phyloP scores from a whole-genome alignment of 1,284 basidiomycete genomes.

The Leccinum cinnamomeum region DNA sequence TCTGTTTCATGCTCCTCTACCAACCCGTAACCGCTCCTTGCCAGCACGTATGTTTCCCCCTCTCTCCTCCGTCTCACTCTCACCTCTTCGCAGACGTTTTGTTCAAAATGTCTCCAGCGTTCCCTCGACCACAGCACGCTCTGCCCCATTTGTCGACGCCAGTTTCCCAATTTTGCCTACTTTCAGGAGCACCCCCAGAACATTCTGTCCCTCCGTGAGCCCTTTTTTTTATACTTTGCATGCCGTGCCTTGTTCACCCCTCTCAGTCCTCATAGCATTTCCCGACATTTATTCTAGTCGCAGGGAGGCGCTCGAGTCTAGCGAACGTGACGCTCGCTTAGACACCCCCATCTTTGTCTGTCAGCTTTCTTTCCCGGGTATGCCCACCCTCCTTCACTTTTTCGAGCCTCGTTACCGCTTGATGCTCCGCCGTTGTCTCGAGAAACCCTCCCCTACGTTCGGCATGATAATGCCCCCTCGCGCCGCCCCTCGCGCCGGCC shows the following conservation, averaged over 20 bases:
- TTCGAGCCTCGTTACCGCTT: slow-evolving; percentile 91
- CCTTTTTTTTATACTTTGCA: neutral
- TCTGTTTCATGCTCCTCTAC: slow-evolving; percentile 83
- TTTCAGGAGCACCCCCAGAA: slow-evolving; percentile 80
- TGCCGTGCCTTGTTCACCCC: slow-evolving; percentile 12
- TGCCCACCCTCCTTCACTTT: slow-evolving; percentile 88
- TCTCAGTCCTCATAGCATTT: slow-evolving; percentile 62
- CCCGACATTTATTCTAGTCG: slow-evolving; percentile 57
- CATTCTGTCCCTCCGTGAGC: slow-evolving; percentile 69
- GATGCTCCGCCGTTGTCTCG: slow-evolving; percentile 91
- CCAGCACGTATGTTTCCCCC: slow-evolving; percentile 71
- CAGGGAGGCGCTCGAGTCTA: slow-evolving; percentile 60
- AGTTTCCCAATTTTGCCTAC: slow-evolving; percentile 74
- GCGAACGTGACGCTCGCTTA: slow-evolving; percentile 75
- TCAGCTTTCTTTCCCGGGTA: slow-evolving; percentile 86
- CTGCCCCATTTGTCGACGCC: slow-evolving; percentile 86
- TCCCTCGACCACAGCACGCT: slow-evolving; percentile 81
- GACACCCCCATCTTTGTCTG: slow-evolving; percentile 92
- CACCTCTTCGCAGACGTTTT: slow-evolving; percentile 71
- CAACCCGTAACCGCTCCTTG: slow-evolving; percentile 91
- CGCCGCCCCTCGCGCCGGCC: slow-evolving; percentile 33
- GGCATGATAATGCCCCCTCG: slow-evolving; percentile 83
- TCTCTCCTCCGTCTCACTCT: slow-evolving; percentile 13
- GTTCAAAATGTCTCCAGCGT: slow-evolving; percentile 83
- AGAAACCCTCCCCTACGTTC: slow-evolving; percentile 72